A percentile compares a stretch with the other conserved stretches of the same genome.
Evolutionary conservation across 2,329 filamentous ascomycete genomes (phyloP).

Genomic region (Botrytis hyacinthi): DNA sequence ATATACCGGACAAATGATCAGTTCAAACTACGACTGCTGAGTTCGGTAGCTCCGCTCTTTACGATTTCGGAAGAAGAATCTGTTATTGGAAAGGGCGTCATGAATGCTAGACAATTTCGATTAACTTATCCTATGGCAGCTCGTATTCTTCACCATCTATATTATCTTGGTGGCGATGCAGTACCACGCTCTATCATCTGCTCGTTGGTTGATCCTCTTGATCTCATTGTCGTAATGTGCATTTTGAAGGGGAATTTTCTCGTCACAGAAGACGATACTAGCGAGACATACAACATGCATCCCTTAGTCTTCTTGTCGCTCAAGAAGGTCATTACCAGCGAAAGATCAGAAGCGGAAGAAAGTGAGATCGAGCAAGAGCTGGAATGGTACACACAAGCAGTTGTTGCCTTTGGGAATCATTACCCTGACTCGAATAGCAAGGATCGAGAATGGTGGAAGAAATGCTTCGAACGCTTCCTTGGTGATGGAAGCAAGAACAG

Average conservation of each 20-base stretch:
- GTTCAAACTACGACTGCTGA: constrained; percentile 31
- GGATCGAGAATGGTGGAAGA: constrained; percentile 32
- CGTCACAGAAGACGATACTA: constrained; percentile 19
- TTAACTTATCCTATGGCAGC: constrained; percentile 22
- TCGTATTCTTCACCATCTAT: constrained; percentile 30
- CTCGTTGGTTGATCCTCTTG: constrained; percentile 27
- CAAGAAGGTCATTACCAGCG: constrained; percentile 23
- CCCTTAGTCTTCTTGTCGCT: constrained; percentile 31
- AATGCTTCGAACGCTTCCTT: constrained; percentile 30
- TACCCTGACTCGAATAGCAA: constrained; percentile 30
- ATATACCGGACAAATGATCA: constrained; percentile 29
- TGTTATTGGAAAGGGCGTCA: constrained; percentile 30
- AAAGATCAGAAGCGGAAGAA: constrained; percentile 22
- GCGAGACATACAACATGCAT: constrained; percentile 31
- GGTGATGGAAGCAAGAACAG: constrained; percentile 26
- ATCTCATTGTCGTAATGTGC: constrained; percentile 31
- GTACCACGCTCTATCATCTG: constrained; percentile 30
- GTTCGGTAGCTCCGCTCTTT: constrained; percentile 27
- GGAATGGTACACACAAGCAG: constrained; percentile 30
- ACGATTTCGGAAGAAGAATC: constrained; percentile 25
- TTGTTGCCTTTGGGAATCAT: constrained; percentile 28
- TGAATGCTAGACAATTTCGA: constrained; percentile 29
- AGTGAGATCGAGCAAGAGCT: constrained; percentile 26
- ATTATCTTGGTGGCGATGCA: constrained; percentile 29
- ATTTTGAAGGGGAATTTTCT: constrained; percentile 30